A percentile compares a stretch with the other conserved stretches of the same genome.
Conservation (phyloP, 495 filamentous ascomycete species). For the Aspergillus baeticus region DNA sequence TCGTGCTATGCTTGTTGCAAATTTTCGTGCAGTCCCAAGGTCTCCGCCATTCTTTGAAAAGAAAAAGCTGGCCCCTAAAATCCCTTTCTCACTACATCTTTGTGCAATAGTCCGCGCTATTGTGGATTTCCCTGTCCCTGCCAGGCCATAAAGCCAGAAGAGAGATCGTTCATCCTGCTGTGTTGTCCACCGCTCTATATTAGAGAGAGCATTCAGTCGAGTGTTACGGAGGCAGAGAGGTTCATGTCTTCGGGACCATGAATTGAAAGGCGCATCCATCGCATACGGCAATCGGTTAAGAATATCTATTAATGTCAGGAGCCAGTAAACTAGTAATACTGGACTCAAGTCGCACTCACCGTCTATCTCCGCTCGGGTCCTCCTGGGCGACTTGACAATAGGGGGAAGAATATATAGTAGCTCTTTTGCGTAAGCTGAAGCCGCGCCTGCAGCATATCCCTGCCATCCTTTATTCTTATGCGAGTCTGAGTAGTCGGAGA, state of each 20-base stretch:
- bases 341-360: too few species aligned
- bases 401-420: too few species aligned
- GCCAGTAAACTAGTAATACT: too few species aligned
- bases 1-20: neutral
- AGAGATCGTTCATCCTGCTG: neutral
- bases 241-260: neutral
- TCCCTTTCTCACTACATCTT: neutral
- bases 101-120: conserved; percentile 6
- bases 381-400: too few species aligned
- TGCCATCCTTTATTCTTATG: too few species aligned
- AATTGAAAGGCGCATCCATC: neutral
- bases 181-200: neutral
- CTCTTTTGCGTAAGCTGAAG: too few species aligned
- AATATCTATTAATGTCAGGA: too few species aligned
- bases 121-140: conserved; percentile 10
- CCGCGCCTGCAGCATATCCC: too few species aligned
- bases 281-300: neutral
- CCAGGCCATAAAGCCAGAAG: conserved; percentile 9
- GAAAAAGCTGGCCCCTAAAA: neutral
- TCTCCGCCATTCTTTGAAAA: neutral
- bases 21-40: neutral
- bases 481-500: too few species aligned
- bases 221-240: neutral
- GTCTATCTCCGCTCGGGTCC: too few species aligned
- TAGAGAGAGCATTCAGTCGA: neutral